phyloP scores from a whole-genome alignment of 306 rosid species.

The Trifolium repens region DNA sequence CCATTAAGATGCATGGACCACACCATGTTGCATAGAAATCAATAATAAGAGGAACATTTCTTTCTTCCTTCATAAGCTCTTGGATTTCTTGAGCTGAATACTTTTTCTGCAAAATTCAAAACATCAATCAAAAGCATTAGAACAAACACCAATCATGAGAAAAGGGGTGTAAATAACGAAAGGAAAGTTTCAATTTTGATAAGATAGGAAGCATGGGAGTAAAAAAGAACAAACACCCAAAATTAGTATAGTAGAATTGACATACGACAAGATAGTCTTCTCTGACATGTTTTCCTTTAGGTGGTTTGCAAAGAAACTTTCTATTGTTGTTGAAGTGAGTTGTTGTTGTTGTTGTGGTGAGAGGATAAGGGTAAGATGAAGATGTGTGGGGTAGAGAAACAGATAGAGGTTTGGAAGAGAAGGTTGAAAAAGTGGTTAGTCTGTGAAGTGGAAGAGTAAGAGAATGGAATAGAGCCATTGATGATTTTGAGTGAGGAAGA shows the following conservation, averaged over 20 bases:
- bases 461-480: conserved; percentile 60
- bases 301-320: conserved; percentile 69
- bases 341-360: conserved; percentile 45
- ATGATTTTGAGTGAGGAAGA: not conserved
- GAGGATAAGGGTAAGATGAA: conserved; percentile 47
- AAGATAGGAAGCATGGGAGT: not conserved
- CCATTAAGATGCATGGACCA: conserved; percentile 94
- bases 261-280: conserved; percentile 91
- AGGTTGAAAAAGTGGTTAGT: conserved; percentile 41
- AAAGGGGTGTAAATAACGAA: not conserved
- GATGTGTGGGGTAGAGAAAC: conserved; percentile 42
- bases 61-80: conserved; percentile 86
- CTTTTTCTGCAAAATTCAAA: conserved; percentile 69
- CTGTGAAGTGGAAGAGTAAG: conserved; percentile 37
- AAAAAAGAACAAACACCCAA: conserved; percentile 27
- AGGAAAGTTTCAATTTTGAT: not conserved
- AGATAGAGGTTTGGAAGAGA: conserved; percentile 43
- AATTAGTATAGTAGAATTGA: not conserved
- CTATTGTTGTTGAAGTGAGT: conserved; percentile 32
- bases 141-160: conserved; percentile 1
- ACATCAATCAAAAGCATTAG: conserved; percentile 28
- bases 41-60: conserved; percentile 80
- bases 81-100: conserved; percentile 81
- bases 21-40: conserved; percentile 98
- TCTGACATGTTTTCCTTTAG: conserved; percentile 65